phyloP scores from a whole-genome alignment of 1,139 yeast species.

The Citeromyces siamensis region DNA sequence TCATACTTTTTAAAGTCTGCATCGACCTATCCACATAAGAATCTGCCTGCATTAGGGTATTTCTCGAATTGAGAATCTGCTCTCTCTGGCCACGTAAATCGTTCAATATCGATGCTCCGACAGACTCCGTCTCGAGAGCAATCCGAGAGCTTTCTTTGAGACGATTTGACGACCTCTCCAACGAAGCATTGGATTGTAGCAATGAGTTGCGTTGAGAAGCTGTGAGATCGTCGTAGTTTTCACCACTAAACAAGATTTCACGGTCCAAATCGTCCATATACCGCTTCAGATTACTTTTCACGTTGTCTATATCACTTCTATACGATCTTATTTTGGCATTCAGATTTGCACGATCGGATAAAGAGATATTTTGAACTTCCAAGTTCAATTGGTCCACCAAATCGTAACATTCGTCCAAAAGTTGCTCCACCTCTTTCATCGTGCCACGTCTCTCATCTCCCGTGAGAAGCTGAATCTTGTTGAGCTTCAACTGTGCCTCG shows the following conservation, averaged over 20 bases:
- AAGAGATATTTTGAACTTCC: conserved; percentile 73
- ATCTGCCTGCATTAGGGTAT: conserved; percentile 79
- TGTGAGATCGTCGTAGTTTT: conserved; percentile 27
- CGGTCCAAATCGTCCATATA: conserved; percentile 54
- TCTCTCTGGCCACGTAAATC: conserved; percentile 91
- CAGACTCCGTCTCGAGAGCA: conserved; percentile 84
- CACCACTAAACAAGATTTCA: conserved; percentile 52
- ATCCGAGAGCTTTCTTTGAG: conserved; percentile 80
- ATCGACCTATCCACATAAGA: conserved; percentile 85
- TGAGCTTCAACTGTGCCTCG: conserved; percentile 3
- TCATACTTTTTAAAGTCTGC: conserved; percentile 82
- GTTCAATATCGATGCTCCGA: conserved; percentile 84
- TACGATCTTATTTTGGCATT: conserved; percentile 65
- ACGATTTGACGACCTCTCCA: conserved; percentile 77
- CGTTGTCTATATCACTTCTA: conserved; percentile 44
- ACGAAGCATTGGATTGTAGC: conserved; percentile 63
- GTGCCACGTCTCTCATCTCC: conserved; percentile 24
- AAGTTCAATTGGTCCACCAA: conserved; percentile 69
- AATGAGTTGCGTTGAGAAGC: conserved; percentile 76
- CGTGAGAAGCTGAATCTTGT: not conserved
- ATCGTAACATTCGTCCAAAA: conserved; percentile 71
- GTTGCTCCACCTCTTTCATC: conserved; percentile 49
- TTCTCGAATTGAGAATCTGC: conserved; percentile 73
- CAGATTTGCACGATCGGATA: conserved; percentile 51
- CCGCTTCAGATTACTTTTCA: conserved; percentile 38